phyloP scores from a whole-genome alignment of 1,284 basidiomycete species.

The Cryptococcus sp. region DNA sequence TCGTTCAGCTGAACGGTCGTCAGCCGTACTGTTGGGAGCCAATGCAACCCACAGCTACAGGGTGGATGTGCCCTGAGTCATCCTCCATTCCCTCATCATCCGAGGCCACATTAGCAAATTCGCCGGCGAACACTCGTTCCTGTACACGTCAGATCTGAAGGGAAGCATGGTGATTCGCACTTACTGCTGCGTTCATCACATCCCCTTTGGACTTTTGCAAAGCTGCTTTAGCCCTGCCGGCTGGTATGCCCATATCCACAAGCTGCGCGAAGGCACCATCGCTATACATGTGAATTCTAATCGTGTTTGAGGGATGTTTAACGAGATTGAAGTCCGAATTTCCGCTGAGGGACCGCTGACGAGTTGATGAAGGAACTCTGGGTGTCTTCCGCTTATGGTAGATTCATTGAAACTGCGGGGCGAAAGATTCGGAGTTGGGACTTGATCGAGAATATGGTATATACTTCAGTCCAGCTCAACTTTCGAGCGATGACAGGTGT shows the following conservation, averaged over 20 bases:
- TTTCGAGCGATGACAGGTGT: no score
- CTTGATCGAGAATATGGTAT: no score
- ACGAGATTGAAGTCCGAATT: neutral
- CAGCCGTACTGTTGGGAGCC: no score
- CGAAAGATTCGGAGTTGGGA: no score
- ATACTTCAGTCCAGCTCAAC: no score
- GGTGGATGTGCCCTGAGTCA: no score
- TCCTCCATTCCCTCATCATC: slow-evolving; percentile 35
- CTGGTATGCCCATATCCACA: slow-evolving; percentile 59
- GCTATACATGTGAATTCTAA: slow-evolving; percentile 5
- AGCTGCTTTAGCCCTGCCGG: slow-evolving; percentile 69
- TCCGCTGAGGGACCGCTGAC: neutral
- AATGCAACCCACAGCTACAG: no score
- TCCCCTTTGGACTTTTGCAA: slow-evolving; percentile 66
- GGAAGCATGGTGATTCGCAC: slow-evolving; percentile 43
- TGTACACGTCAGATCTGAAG: slow-evolving; percentile 9
- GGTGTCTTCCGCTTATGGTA: no score
- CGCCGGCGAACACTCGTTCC: slow-evolving; percentile 57
- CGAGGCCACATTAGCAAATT: slow-evolving; percentile 61
- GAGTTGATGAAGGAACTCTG: neutral
- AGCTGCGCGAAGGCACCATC: slow-evolving; percentile 28
- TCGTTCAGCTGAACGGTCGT: no score
- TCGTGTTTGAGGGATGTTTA: neutral
- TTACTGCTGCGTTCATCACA: slow-evolving; percentile 80
- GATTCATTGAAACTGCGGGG: no score